Evolutionary conservation across 768 basidiomycete genomes (phyloP), one percentile per base, ranked within the genome.

Genomic region (Boletus eberwhitei): DNA sequence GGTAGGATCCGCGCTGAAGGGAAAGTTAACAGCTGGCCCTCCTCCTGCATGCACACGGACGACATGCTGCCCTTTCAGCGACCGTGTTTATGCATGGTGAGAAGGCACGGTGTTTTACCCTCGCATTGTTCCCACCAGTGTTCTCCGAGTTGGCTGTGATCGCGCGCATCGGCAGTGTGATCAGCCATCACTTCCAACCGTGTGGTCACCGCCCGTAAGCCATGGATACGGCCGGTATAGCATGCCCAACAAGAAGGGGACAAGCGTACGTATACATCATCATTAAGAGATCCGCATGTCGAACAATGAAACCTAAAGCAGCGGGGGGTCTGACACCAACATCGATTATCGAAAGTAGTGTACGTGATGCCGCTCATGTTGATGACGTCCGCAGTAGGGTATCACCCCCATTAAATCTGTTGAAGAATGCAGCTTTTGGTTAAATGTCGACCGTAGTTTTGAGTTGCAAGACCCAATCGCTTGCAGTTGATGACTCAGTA

Each of bases 261-360:
- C 50, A 58, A 39, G 75, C 79, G 59, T 57, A 85, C 80, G 69
- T 86, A 86, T 68, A 81, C 64, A 47, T 72, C 74, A 63, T 88
- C 85, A 64, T 87, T 83, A 32, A 84, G 63, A 21, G 71, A 68
- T 55, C 85, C 55, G 26, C 84, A 58, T 83, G 86, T 59, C 83
- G 84, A 17, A 80, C 84, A 44, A 87, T 66, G 84, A 75, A 41
- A 79, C 82, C 52, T 85, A 69, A 46, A 72, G 77, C 4, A 80
- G 84, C 59, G 80, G 79, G 79, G 60, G 84, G 69, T 87, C 87
- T 12, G 2, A 79, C 63, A 16, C 78, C 74, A 31, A 77, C 63
- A 61, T 81, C 81, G 67, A 86, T 85, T 6, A 81, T 79, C 55
- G 80, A 76, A 24, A 22, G 86, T 64, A 54, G 78, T 74, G 72